These are phyloP conservation scores for Termitomyces sp. DNA, from an alignment of 768 basidiomycete species.

Conservation along the genomic window DNA sequence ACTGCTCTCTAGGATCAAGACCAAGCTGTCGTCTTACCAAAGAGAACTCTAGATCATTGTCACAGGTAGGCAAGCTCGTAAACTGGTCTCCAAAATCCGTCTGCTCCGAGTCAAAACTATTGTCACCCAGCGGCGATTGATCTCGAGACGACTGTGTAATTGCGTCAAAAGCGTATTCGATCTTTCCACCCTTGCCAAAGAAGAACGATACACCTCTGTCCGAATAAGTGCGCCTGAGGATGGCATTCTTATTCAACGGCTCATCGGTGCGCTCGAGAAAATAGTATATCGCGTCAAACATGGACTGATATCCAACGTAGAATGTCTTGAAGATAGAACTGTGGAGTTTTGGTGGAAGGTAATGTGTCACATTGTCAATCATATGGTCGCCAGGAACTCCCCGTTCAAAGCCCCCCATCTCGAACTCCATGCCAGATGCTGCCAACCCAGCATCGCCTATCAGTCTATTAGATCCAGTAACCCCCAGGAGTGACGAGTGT, in stretches of 20 bases:
- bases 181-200: constrained; percentile 23
- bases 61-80: constrained; percentile 13
- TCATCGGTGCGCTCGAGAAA: constrained; percentile 10
- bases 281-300: constrained; percentile 16
- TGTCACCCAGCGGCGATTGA: constrained; percentile 21
- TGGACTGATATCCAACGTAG: constrained; percentile 22
- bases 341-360: constrained; percentile 4
- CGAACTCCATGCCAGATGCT: too few species aligned
- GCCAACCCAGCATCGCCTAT: too few species aligned
- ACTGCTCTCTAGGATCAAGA: constrained; percentile 13
- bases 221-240: background rate
- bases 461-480: too few species aligned
- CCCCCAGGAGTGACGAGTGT: too few species aligned
- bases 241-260: background rate
- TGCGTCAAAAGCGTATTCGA: constrained; percentile 24
- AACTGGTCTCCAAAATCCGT: constrained; percentile 16
- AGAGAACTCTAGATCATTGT: constrained; percentile 26
- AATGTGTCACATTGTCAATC: too few species aligned
- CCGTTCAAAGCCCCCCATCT: too few species aligned
- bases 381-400: too few species aligned
- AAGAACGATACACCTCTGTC: constrained; percentile 6
- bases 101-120: constrained; percentile 14
- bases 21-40: constrained; percentile 23
- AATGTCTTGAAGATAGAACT: constrained; percentile 16
- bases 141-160: constrained; percentile 19